Conservation (phyloP, 257 asterid species). For the Linderniella brevidens region DNA sequence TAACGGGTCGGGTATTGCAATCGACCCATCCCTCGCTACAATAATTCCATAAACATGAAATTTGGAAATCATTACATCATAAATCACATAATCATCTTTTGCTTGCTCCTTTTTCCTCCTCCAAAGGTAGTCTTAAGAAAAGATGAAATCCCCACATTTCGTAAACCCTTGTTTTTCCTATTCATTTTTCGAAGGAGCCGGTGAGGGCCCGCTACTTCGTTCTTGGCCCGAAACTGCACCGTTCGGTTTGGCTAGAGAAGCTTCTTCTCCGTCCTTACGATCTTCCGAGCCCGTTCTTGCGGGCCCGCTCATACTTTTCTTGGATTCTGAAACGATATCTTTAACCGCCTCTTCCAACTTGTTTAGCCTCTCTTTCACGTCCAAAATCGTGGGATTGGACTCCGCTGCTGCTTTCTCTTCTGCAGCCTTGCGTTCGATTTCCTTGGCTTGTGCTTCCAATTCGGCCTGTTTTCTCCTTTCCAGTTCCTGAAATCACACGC, state of each 20-base stretch:
- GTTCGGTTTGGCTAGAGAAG: background rate
- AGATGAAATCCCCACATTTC: too few species aligned
- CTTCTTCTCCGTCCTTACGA: background rate
- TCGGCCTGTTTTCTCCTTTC: constrained; percentile 75
- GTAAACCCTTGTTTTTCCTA: too few species aligned
- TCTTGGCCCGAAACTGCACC: too few species aligned
- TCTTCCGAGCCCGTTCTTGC: background rate
- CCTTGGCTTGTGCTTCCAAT: constrained; percentile 74
- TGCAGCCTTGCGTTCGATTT: constrained; percentile 52
- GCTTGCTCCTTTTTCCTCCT: too few species aligned
- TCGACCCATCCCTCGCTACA: constrained; percentile 87
- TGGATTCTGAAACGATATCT: constrained; percentile 34
- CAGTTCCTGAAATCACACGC: constrained; percentile 30
- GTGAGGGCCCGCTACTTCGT: too few species aligned
- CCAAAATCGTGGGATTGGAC: constrained; percentile 50
- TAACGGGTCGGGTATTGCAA: constrained; percentile 53
- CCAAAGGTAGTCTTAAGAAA: too few species aligned
- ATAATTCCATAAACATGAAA: constrained; percentile 35
- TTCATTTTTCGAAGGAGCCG: too few species aligned
- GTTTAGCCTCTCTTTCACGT: constrained; percentile 61
- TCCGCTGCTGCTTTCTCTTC: constrained; percentile 33
- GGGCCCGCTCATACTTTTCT: too few species aligned
- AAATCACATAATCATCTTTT: too few species aligned
- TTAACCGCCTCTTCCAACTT: constrained; percentile 55
- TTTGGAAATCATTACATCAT: too few species aligned